phyloP scores from a whole-genome alignment of 2,329 filamentous ascomycete species.

The Penicillium paneum region DNA sequence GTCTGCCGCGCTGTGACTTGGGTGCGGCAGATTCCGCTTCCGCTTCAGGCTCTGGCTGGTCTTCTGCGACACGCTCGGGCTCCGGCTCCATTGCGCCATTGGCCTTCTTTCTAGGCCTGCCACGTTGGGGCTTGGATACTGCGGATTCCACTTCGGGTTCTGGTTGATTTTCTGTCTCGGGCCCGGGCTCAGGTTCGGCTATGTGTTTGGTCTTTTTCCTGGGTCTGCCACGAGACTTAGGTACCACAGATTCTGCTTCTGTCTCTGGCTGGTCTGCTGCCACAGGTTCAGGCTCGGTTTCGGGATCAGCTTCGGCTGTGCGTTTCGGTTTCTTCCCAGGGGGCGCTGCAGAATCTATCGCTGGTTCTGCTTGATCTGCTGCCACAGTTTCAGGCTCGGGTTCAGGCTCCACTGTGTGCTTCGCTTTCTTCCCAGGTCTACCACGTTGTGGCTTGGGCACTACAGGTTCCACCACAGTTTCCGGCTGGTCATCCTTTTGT shows the following conservation, averaged over 20 bases:
- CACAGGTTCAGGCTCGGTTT: not conserved
- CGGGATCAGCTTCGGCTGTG: not conserved
- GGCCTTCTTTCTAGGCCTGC: constrained; percentile 6
- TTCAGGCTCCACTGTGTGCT: not conserved
- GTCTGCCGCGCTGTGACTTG: constrained; percentile 1
- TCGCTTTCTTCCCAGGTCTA: constrained; percentile 9
- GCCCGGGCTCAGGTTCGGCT: constrained; percentile 7
- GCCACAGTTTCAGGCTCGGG: not conserved
- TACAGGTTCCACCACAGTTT: constrained; percentile 7
- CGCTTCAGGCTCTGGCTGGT: not conserved
- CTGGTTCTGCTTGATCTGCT: not conserved
- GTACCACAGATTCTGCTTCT: constrained; percentile 1
- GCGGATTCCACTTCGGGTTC: constrained; percentile 2
- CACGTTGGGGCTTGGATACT: constrained; percentile 1
- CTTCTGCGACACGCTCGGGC: not conserved
- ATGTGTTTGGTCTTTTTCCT: constrained; percentile 7
- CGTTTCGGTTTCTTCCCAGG: constrained; percentile 9
- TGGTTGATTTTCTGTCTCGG: not conserved
- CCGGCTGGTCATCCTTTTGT: constrained; percentile 7
- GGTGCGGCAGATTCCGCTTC: constrained; percentile 5
- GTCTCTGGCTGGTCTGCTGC: not conserved
- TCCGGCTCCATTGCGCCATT: constrained; percentile 3
- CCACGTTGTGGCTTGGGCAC: constrained; percentile 2
- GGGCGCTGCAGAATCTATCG: constrained; percentile 1
- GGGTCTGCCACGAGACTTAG: constrained; percentile 1